Percentiles rank a stretch among this genome's conserved stretches.
Evolutionary conservation across 2,329 filamentous ascomycete genomes (phyloP).

Genomic region (Periconia macrospinosa): DNA sequence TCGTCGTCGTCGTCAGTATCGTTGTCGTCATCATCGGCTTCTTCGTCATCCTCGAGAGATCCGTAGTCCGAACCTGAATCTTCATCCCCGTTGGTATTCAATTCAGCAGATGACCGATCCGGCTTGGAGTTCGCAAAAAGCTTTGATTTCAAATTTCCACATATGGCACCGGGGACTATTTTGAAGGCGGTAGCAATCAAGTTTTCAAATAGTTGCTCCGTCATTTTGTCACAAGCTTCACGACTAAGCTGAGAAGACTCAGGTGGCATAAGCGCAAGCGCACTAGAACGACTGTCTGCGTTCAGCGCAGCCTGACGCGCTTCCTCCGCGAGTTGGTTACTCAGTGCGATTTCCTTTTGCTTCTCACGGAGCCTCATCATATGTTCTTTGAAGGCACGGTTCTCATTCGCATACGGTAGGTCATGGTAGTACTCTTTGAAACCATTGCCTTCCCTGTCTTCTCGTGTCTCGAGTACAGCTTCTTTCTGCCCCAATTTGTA

Average conservation of each 20-base stretch:
- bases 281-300: background rate
- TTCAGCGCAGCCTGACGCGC: slow-evolving; percentile 20
- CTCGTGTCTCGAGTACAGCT: slow-evolving; percentile 25
- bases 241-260: slow-evolving; percentile 1
- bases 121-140: slow-evolving; percentile 10
- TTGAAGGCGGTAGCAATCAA: background rate
- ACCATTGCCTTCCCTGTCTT: slow-evolving; percentile 16
- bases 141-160: slow-evolving; percentile 22
- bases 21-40: slow-evolving; percentile 5
- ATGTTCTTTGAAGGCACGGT: slow-evolving; percentile 17
- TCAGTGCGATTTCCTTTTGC: slow-evolving; percentile 30
- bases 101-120: background rate
- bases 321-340: slow-evolving; percentile 25
- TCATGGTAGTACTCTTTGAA: slow-evolving; percentile 31
- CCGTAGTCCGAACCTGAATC: background rate
- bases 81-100: background rate
- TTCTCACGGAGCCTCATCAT: slow-evolving; percentile 15
- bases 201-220: background rate
- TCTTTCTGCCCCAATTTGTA: slow-evolving; percentile 26
- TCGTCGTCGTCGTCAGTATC: slow-evolving; percentile 2
- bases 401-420: slow-evolving; percentile 18
- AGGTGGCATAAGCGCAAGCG: background rate
- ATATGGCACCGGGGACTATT: slow-evolving; percentile 6
- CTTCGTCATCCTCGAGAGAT: slow-evolving; percentile 2
- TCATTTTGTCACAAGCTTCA: background rate